Conservation (phyloP, 768 basidiomycete species). For the Serpula lacrymans region DNA sequence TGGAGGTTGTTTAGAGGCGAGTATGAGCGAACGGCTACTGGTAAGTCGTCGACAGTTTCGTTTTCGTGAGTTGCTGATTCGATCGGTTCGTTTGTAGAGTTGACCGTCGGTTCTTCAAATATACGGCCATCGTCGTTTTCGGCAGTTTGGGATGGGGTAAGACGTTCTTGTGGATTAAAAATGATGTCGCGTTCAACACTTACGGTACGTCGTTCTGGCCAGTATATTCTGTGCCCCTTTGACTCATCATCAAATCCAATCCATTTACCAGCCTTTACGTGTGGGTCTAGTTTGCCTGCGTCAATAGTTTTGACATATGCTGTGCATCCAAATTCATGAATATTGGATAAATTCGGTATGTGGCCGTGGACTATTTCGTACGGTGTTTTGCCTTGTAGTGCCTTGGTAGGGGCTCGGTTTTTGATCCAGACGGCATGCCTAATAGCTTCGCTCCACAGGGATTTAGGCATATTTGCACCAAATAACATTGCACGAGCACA, state of each 20-base stretch:
- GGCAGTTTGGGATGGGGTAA: too few species aligned
- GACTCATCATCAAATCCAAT: constrained; percentile 32
- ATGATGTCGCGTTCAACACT: constrained; percentile 10
- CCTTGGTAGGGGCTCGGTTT: constrained; percentile 15
- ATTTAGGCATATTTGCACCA: constrained; percentile 12
- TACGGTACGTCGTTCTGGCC: constrained; percentile 7
- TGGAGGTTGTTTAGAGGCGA: too few species aligned
- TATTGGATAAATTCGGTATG: constrained; percentile 21
- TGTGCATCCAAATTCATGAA: constrained; percentile 15
- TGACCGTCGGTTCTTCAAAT: too few species aligned
- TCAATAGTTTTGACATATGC: constrained; percentile 6
- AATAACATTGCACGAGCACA: constrained; percentile 16
- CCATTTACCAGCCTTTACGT: constrained; percentile 24
- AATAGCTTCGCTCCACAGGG: constrained; percentile 21
- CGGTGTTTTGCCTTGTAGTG: constrained; percentile 19
- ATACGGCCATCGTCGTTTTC: too few species aligned
- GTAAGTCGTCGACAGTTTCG: too few species aligned
- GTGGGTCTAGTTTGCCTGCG: constrained; percentile 21
- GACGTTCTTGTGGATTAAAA: constrained; percentile 1
- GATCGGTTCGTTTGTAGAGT: too few species aligned
- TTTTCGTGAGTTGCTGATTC: too few species aligned
- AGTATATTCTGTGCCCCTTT: constrained; percentile 16
- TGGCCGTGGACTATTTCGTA: constrained; percentile 13
- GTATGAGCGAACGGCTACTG: too few species aligned
- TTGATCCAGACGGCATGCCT: constrained; percentile 15